A percentile compares a stretch with the other conserved stretches of the same genome.
Evolutionary conservation across 768 basidiomycete species (phyloP).

Genomic region (Termitomyces sp.): DNA sequence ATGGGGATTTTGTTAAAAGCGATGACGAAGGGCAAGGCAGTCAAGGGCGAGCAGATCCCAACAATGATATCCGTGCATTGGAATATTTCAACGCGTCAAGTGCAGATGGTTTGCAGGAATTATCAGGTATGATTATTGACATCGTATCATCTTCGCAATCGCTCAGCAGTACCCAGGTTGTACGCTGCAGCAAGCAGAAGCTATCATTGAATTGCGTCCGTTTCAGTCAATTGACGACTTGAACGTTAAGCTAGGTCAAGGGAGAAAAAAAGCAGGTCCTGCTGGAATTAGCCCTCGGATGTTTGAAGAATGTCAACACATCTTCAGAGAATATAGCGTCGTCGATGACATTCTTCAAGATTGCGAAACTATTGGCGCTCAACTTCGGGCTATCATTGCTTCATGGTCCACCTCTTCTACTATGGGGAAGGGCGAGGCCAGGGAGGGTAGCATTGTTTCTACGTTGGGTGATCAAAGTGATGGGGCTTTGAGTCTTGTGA

Average conservation of each 20-base stretch:
- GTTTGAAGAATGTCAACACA: conserved; percentile 84
- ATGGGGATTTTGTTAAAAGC: conserved; percentile 45
- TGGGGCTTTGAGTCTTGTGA: conserved; percentile 54
- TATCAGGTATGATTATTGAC: conserved; percentile 51
- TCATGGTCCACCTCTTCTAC: conserved; percentile 56
- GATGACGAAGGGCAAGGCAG: conserved; percentile 33
- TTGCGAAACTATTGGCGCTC: conserved; percentile 81
- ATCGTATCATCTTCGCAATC: neutral
- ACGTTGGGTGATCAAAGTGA: conserved; percentile 41
- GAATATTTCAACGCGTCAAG: conserved; percentile 65
- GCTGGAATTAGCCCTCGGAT: conserved; percentile 83
- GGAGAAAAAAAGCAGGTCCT: conserved; percentile 81
- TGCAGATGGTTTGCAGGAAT: conserved; percentile 61
- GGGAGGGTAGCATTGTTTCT: conserved; percentile 21
- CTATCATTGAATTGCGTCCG: conserved; percentile 74
- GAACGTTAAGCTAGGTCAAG: conserved; percentile 69
- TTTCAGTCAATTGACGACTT: conserved; percentile 76
- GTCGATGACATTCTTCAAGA: conserved; percentile 87
- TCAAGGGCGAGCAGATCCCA: conserved; percentile 24
- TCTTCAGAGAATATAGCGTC: conserved; percentile 79
- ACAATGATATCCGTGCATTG: conserved; percentile 47
- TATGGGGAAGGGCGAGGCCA: conserved; percentile 34
- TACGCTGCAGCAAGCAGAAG: conserved; percentile 70
- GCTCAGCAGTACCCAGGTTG: conserved; percentile 48
- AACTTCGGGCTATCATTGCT: conserved; percentile 67